Evolutionary conservation across 2,329 filamentous ascomycete genomes (phyloP).

Genomic region (Colletotrichum euphorbiae): DNA sequence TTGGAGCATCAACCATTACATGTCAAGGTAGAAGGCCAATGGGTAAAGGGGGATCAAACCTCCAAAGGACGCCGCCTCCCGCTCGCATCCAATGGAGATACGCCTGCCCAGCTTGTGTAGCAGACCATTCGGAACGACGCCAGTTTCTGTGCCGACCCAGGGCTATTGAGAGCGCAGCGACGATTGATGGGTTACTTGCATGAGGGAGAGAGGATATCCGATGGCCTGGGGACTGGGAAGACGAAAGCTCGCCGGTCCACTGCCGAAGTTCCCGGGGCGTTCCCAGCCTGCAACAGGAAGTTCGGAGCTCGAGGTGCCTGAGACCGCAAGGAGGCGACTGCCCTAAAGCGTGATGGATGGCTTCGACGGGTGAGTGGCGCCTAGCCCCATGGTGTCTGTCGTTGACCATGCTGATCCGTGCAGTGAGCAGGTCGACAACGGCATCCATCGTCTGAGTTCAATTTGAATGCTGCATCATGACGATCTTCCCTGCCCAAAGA

Average conservation of each 20-base stretch:
- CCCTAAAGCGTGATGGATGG: slow-evolving; percentile 8
- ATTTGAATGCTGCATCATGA: slow-evolving; percentile 8
- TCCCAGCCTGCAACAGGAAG: slow-evolving; percentile 29
- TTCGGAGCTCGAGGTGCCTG: slow-evolving; percentile 21
- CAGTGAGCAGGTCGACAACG: slow-evolving; percentile 22
- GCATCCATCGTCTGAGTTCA: slow-evolving; percentile 20
- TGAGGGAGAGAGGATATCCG: slow-evolving; percentile 23
- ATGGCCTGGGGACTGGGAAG: slow-evolving; percentile 15
- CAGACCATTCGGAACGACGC: slow-evolving; percentile 29
- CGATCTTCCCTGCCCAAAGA: slow-evolving; percentile 18
- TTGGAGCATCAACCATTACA: neutral
- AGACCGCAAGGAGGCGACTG: slow-evolving; percentile 12
- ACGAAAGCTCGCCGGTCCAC: slow-evolving; percentile 1
- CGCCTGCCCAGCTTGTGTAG: slow-evolving; percentile 16
- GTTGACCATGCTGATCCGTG: slow-evolving; percentile 13
- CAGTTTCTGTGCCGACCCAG: slow-evolving; percentile 24
- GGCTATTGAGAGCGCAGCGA: slow-evolving; percentile 3
- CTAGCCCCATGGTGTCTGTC: neutral
- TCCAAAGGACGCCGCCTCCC: slow-evolving; percentile 17
- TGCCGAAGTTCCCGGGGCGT: slow-evolving; percentile 18
- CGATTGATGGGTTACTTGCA: slow-evolving; percentile 28
- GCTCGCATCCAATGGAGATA: neutral
- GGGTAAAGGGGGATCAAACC: slow-evolving; percentile 25
- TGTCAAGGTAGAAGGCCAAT: neutral
- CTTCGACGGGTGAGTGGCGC: slow-evolving; percentile 5